These are phyloP conservation scores for Ustilago shanxiensis DNA, from an alignment of 1,284 basidiomycete genomes.

Conservation along the genomic window DNA sequence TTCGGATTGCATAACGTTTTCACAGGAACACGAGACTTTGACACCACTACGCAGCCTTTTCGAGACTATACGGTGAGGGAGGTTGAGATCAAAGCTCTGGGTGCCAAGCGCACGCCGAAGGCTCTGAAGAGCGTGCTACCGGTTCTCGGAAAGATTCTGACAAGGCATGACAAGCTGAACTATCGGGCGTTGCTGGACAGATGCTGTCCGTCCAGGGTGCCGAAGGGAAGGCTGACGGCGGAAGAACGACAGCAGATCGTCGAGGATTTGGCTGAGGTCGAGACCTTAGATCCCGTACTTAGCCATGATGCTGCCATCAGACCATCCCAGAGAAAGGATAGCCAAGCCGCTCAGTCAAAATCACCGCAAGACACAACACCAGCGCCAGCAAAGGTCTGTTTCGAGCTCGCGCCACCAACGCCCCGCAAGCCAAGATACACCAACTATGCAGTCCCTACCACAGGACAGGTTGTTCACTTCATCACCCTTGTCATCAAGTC, in stretches of 20 bases:
- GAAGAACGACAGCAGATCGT: slow-evolving; percentile 79
- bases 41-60: slow-evolving; percentile 66
- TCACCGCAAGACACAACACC: neutral
- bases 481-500: slow-evolving; percentile 75
- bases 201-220: slow-evolving; percentile 81
- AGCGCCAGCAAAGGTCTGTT: neutral
- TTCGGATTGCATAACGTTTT: slow-evolving; percentile 79
- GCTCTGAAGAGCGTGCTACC: slow-evolving; percentile 76
- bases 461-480: slow-evolving; percentile 74
- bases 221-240: slow-evolving; percentile 40
- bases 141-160: slow-evolving; percentile 77
- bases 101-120: slow-evolving; percentile 77
- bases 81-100: slow-evolving; percentile 75
- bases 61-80: slow-evolving; percentile 78
- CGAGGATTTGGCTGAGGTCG: slow-evolving; percentile 72
- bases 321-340: slow-evolving; percentile 2
- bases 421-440: slow-evolving; percentile 79
- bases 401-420: slow-evolving; percentile 15
- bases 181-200: slow-evolving; percentile 78
- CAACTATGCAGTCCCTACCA: slow-evolving; percentile 79
- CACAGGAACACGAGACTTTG: slow-evolving; percentile 52
- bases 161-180: slow-evolving; percentile 79
- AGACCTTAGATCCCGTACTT: slow-evolving; percentile 11
- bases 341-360: neutral
- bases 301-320: slow-evolving; percentile 7